A percentile compares a stretch with the other conserved stretches of the same genome.
phyloP scores from a whole-genome alignment of 495 filamentous ascomycete species.

The Trypethelium eluteriae region DNA sequence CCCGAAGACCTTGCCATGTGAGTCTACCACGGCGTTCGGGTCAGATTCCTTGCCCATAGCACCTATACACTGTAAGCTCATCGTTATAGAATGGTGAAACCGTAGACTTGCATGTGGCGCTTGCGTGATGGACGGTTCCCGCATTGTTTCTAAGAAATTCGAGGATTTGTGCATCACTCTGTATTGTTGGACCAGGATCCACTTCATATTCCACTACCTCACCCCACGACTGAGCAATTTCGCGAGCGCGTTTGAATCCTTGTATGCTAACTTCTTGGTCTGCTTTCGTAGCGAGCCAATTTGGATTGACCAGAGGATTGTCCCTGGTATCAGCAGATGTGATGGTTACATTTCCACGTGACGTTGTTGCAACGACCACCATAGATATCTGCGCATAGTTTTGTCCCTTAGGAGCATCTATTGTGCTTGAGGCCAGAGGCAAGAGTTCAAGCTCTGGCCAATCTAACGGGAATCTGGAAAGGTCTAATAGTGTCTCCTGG shows the following conservation, averaged over 20 bases:
- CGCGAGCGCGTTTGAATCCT: slow-evolving; percentile 44
- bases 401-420: slow-evolving; percentile 25
- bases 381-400: slow-evolving; percentile 33
- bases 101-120: slow-evolving; percentile 39
- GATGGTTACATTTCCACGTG: slow-evolving; percentile 50
- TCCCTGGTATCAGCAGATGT: slow-evolving; percentile 36
- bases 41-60: slow-evolving; percentile 21
- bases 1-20: slow-evolving; percentile 19
- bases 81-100: neutral
- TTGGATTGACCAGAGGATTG: slow-evolving; percentile 46
- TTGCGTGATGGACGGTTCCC: slow-evolving; percentile 45
- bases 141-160: slow-evolving; percentile 37
- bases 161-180: slow-evolving; percentile 48
- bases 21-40: slow-evolving; percentile 21
- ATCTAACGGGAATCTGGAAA: slow-evolving; percentile 42
- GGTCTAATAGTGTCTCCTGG: slow-evolving; percentile 24
- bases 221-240: slow-evolving; percentile 37
- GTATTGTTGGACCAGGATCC: slow-evolving; percentile 41
- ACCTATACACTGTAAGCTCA: neutral
- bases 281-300: slow-evolving; percentile 44
- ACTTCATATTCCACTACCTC: slow-evolving; percentile 37
- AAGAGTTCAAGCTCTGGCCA: slow-evolving; percentile 55
- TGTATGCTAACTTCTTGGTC: slow-evolving; percentile 50
- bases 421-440: slow-evolving; percentile 31
- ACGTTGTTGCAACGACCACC: slow-evolving; percentile 41